Percentiles rank a stretch among this genome's conserved stretches.
phyloP scores from a whole-genome alignment of 768 basidiomycete genomes.

The Suillus sp. region DNA sequence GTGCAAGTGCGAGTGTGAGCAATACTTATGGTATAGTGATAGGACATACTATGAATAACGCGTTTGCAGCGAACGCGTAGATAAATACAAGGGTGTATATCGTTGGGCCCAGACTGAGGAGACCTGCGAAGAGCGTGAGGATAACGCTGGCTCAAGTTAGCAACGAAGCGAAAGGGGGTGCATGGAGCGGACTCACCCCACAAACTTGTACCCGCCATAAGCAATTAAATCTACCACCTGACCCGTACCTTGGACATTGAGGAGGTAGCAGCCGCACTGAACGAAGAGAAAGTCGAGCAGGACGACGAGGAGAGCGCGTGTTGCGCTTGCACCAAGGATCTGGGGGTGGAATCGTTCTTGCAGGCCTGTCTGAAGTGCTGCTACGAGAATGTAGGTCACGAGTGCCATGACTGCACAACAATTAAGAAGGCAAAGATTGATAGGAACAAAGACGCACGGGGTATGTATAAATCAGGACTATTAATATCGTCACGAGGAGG shows the following conservation, averaged over 20 bases:
- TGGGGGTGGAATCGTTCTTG: constrained; percentile 84
- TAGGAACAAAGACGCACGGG: constrained; percentile 49
- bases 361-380: constrained; percentile 83
- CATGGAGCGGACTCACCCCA: constrained; percentile 61
- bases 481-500: constrained; percentile 94
- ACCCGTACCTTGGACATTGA: constrained; percentile 75
- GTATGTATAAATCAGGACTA: constrained; percentile 95
- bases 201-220: constrained; percentile 97
- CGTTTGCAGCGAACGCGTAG: constrained; percentile 88
- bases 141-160: constrained; percentile 63
- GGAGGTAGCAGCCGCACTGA: constrained; percentile 89
- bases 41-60: constrained; percentile 83
- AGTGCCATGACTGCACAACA: constrained; percentile 80
- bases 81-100: constrained; percentile 73
- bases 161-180: not conserved
- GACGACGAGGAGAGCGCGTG: constrained; percentile 82
- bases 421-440: constrained; percentile 10
- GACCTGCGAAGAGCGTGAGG: constrained; percentile 68
- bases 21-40: not conserved
- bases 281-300: constrained; percentile 88
- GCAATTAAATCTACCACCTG: constrained; percentile 84
- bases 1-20: not conserved
- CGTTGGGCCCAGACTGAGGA: constrained; percentile 62
- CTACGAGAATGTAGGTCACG: constrained; percentile 91
- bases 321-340: constrained; percentile 84